A percentile compares a stretch with the other conserved stretches of the same genome.
These are phyloP conservation scores for Mycena filopes DNA, from an alignment of 768 basidiomycete species.

Conservation along the genomic window DNA sequence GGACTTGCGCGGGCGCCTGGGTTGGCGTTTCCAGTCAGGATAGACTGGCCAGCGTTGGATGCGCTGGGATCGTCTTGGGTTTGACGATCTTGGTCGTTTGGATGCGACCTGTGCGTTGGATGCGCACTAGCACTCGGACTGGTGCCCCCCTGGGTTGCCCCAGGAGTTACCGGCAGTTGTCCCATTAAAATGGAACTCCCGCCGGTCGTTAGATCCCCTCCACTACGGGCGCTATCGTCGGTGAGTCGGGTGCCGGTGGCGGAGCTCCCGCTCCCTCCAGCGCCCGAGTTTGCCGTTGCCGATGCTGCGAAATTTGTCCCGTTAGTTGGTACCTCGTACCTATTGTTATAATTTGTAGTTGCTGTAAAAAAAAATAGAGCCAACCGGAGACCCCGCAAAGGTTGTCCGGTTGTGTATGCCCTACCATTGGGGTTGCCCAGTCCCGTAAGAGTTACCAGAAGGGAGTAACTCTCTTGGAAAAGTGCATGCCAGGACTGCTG, in stretches of 20 bases:
- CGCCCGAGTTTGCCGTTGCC: not conserved
- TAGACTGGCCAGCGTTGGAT: not conserved
- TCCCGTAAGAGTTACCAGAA: not conserved
- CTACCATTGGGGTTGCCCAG: slow-evolving; percentile 4
- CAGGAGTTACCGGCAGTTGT: not conserved
- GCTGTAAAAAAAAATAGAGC: not conserved
- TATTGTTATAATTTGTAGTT: slow-evolving; percentile 5
- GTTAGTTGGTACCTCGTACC: too few relatives aligned
- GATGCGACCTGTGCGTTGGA: slow-evolving; percentile 4
- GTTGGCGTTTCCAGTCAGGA: not conserved
- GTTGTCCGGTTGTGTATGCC: not conserved
- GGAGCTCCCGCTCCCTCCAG: slow-evolving; percentile 19
- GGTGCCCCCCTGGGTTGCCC: not conserved
- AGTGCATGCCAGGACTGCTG: slow-evolving; percentile 20
- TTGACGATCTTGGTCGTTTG: not conserved
- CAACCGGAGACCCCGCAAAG: not conserved
- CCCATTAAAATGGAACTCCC: not conserved
- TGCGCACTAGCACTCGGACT: not conserved
- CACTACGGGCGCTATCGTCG: slow-evolving; percentile 5
- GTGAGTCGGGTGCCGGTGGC: slow-evolving; percentile 9
- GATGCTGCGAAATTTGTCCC: not conserved
- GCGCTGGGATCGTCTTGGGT: not conserved
- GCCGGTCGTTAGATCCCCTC: slow-evolving; percentile 1
- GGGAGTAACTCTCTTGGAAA: not conserved
- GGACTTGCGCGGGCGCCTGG: not conserved